Conservation (phyloP, 306 rosid genomes). For the Benincasa hispida region DNA sequence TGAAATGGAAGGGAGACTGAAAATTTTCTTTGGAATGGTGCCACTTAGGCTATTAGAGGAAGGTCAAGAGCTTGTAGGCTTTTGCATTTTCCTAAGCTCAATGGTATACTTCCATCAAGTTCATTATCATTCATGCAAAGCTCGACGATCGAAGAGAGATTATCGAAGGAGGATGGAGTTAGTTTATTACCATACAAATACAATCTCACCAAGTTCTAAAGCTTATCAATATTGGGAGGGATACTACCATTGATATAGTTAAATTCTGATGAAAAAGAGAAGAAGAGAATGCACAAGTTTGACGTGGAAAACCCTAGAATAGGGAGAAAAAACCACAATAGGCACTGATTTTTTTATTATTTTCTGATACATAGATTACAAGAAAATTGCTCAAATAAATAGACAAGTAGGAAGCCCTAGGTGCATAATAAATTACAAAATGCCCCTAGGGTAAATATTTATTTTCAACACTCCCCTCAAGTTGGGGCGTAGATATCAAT, state of each 20-base stretch:
- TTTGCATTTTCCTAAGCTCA: constrained; percentile 19
- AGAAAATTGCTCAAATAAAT: too few species aligned
- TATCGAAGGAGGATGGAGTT: constrained; percentile 15
- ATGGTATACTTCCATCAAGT: constrained; percentile 17
- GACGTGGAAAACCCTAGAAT: too few species aligned
- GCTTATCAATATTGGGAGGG: constrained; percentile 15
- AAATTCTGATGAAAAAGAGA: too few species aligned
- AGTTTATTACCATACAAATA: not conserved
- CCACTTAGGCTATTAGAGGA: constrained; percentile 17
- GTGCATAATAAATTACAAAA: too few species aligned
- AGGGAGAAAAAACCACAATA: too few species aligned
- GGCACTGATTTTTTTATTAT: too few species aligned
- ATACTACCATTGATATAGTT: constrained; percentile 10
- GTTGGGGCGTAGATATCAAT: too few species aligned
- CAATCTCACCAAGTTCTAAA: not conserved
- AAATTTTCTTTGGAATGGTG: constrained; percentile 16
- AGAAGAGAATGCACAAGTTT: too few species aligned
- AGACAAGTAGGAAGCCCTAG: too few species aligned
- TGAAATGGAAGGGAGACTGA: constrained; percentile 15
- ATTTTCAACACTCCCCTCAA: too few species aligned
- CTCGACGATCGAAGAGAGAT: constrained; percentile 10
- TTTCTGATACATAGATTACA: too few species aligned
- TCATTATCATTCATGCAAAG: constrained; percentile 8
- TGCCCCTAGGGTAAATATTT: too few species aligned
- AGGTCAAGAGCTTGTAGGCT: constrained; percentile 5